Evolutionary conservation across 805 yeast species (phyloP).

Genomic region (Martiniozyma abietophila): DNA sequence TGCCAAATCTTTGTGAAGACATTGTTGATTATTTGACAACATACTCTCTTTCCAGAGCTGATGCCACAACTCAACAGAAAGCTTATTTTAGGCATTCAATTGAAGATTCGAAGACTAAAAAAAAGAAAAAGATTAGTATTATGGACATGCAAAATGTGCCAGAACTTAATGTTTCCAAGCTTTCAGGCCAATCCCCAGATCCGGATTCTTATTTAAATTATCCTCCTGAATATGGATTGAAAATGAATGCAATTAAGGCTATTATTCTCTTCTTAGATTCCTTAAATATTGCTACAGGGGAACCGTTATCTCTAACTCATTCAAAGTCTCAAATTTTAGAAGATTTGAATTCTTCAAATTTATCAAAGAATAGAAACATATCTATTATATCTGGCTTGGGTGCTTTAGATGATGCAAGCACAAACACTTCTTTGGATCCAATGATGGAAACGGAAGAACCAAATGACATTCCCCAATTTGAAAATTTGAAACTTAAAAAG

Average conservation of each 20-base stretch:
- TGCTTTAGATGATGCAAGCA: slow-evolving; percentile 21
- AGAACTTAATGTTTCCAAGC: slow-evolving; percentile 58
- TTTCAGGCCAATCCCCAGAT: slow-evolving; percentile 45
- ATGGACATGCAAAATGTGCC: slow-evolving; percentile 71
- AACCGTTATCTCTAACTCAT: slow-evolving; percentile 21
- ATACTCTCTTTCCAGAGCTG: slow-evolving; percentile 61
- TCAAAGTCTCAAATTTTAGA: slow-evolving; percentile 3
- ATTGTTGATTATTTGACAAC: slow-evolving; percentile 70
- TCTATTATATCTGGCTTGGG: slow-evolving; percentile 4
- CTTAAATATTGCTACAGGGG: slow-evolving; percentile 79
- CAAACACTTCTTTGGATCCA: slow-evolving; percentile 16
- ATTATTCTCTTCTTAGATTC: slow-evolving; percentile 78
- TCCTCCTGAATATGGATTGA: slow-evolving; percentile 78
- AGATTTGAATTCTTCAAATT: slow-evolving; percentile 8
- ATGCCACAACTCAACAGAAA: slow-evolving; percentile 61
- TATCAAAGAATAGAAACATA: slow-evolving; percentile 2
- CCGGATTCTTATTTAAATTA: slow-evolving; percentile 44
- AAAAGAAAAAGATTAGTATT: slow-evolving; percentile 26
- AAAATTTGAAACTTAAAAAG: slow-evolving; percentile 72
- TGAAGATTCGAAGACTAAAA: slow-evolving; percentile 37
- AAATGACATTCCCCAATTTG: slow-evolving; percentile 81
- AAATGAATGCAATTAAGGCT: slow-evolving; percentile 70
- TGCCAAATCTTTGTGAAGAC: slow-evolving; percentile 80
- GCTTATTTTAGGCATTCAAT: too few relatives aligned
- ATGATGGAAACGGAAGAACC: slow-evolving; percentile 26